phyloP scores from a whole-genome alignment of 192 early-diverging fungal genomes.

The Coemansia sp. region DNA sequence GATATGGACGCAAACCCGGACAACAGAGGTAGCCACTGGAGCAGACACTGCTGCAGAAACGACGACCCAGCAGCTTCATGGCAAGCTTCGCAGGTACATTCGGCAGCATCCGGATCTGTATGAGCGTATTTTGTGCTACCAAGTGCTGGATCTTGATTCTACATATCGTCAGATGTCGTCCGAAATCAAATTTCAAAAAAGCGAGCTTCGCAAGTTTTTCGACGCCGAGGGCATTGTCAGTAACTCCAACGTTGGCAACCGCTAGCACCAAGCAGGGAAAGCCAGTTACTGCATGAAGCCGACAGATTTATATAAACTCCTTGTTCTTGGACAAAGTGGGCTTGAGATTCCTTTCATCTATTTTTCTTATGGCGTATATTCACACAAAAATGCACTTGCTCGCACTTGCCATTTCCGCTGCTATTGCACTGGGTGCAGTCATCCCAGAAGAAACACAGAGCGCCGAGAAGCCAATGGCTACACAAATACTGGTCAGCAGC shows the following conservation, averaged over 20 bases:
- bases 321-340: background rate
- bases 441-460: background rate
- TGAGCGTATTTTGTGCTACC: constrained; percentile 14
- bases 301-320: background rate
- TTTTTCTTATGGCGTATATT: background rate
- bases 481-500: constrained; percentile 9
- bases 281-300: background rate
- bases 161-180: background rate
- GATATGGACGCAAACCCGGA: constrained; percentile 17
- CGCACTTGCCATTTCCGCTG: background rate
- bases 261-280: background rate
- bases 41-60: background rate
- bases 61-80: background rate
- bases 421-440: background rate
- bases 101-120: constrained; percentile 3
- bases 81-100: background rate
- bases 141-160: constrained; percentile 10
- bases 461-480: background rate
- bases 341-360: background rate
- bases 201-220: constrained; percentile 15
- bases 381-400: background rate
- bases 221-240: constrained; percentile 12
- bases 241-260: background rate
- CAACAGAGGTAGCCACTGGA: background rate
- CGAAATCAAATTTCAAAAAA: background rate